A percentile compares a stretch with the other conserved stretches of the same genome.
Conservation (phyloP, 768 basidiomycete genomes). For the Psilocybe tampanensis region DNA sequence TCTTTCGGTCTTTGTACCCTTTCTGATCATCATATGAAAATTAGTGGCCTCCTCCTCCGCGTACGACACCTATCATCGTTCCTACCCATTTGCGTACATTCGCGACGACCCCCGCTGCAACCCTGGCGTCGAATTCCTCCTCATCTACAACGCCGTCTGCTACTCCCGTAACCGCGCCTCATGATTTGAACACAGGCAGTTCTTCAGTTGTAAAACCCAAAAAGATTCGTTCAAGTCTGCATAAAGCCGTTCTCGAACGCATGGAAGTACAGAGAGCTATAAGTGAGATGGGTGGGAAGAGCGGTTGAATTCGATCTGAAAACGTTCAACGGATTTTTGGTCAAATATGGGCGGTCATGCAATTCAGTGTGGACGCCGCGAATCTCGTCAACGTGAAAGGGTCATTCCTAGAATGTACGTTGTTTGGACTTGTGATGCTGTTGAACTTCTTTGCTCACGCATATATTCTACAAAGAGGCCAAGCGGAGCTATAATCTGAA, state of each 20-base stretch:
- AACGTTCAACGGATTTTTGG: too few relatives aligned
- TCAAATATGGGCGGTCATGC: too few relatives aligned
- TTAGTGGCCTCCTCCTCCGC: slow-evolving; percentile 86
- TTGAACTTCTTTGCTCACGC: too few relatives aligned
- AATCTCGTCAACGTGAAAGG: too few relatives aligned
- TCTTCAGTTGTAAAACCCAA: slow-evolving; percentile 28
- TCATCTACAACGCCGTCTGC: neutral
- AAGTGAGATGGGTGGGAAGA: slow-evolving; percentile 38
- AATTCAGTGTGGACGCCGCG: too few relatives aligned
- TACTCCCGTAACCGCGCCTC: neutral
- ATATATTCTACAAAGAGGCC: too few relatives aligned
- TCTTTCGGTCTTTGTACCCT: neutral
- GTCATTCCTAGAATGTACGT: too few relatives aligned
- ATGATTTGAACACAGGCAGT: slow-evolving; percentile 2
- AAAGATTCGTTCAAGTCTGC: slow-evolving; percentile 41
- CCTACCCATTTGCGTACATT: slow-evolving; percentile 56
- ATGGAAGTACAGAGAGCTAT: slow-evolving; percentile 76
- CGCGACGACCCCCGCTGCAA: slow-evolving; percentile 10
- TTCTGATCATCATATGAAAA: neutral
- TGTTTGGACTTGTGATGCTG: too few relatives aligned
- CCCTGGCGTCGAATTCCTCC: slow-evolving; percentile 14
- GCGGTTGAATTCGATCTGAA: too few relatives aligned
- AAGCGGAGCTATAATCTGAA: too few relatives aligned
- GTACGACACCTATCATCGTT: slow-evolving; percentile 76
- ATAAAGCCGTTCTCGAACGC: slow-evolving; percentile 73